Conservation (phyloP, 2,329 filamentous ascomycete species). For the Penicillium hesseltinei region DNA sequence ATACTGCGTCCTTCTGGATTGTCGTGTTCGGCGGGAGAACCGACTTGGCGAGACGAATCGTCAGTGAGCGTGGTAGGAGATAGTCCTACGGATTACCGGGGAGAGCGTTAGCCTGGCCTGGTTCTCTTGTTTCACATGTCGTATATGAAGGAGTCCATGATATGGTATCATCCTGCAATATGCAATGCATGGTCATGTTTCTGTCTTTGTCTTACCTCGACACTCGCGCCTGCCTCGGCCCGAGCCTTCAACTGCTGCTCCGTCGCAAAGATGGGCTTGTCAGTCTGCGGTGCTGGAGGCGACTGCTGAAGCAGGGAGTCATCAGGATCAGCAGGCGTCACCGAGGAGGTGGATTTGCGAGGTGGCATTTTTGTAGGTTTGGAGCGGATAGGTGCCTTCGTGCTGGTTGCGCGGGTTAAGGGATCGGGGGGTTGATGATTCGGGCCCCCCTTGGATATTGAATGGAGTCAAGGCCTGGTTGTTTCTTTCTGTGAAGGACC, state of each 20-base stretch:
- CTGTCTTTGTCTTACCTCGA: conserved; percentile 34
- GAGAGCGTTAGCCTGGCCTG: neutral
- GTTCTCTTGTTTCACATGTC: neutral
- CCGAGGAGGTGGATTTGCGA: conserved; percentile 38
- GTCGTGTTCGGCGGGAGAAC: conserved; percentile 64
- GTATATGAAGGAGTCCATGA: neutral
- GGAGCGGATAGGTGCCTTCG: neutral
- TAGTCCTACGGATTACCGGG: conserved; percentile 50
- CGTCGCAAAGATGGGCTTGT: conserved; percentile 34
- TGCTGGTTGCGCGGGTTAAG: neutral
- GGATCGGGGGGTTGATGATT: neutral
- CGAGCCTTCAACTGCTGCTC: conserved; percentile 42
- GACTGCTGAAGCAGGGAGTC: conserved; percentile 18
- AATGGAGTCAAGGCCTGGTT: neutral
- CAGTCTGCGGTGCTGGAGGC: conserved; percentile 15
- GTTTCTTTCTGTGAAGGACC: neutral
- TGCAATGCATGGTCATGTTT: neutral
- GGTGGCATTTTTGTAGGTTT: conserved; percentile 29
- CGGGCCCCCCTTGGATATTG: neutral
- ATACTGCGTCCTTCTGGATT: conserved; percentile 63
- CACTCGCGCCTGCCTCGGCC: conserved; percentile 39
- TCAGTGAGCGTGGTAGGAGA: conserved; percentile 61
- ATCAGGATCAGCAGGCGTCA: conserved; percentile 24
- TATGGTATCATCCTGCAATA: neutral
- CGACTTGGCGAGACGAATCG: conserved; percentile 61